Percentiles rank a stretch among this genome's conserved stretches.
phyloP scores from a whole-genome alignment of 2,329 filamentous ascomycete species.

The Claviceps monticola region DNA sequence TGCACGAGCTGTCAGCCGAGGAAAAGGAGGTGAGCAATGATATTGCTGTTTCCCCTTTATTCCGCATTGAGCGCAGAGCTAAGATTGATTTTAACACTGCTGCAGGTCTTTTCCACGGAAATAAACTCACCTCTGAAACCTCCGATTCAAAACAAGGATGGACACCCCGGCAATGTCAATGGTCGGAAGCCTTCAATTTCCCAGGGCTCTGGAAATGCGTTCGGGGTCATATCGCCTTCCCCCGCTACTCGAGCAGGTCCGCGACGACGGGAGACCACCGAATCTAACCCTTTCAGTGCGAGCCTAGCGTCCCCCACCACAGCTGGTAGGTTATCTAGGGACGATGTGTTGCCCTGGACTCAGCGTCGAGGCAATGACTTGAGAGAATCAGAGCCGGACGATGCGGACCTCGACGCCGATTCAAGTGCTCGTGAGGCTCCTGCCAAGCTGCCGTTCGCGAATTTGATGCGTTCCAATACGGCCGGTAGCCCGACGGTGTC shows the following conservation, averaged over 20 bases:
- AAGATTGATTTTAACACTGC: neutral
- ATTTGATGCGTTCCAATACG: constrained; percentile 41
- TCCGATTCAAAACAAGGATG: constrained; percentile 58
- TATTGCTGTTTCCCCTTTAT: neutral
- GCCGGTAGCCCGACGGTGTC: constrained; percentile 32
- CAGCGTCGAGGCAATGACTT: constrained; percentile 38
- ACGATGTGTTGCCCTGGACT: constrained; percentile 47
- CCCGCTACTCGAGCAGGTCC: constrained; percentile 56
- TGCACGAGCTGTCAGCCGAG: constrained; percentile 53
- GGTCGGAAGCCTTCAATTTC: constrained; percentile 76
- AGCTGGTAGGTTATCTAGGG: constrained; percentile 43
- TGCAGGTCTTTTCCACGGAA: constrained; percentile 64
- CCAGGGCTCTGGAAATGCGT: constrained; percentile 48
- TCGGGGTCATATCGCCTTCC: constrained; percentile 60
- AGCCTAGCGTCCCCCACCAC: constrained; percentile 47
- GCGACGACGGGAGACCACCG: constrained; percentile 69
- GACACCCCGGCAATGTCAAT: constrained; percentile 44
- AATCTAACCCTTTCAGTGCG: constrained; percentile 48
- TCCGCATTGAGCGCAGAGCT: neutral
- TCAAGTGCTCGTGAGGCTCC: constrained; percentile 16
- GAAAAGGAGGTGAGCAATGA: constrained; percentile 41
- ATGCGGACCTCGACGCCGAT: constrained; percentile 30
- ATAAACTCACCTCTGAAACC: constrained; percentile 92
- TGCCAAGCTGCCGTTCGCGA: constrained; percentile 26
- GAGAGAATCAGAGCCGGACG: constrained; percentile 41